Base-by-base conservation (phyloP, 257 asterid genomes). In the Leptodermis oblonga region DNA sequence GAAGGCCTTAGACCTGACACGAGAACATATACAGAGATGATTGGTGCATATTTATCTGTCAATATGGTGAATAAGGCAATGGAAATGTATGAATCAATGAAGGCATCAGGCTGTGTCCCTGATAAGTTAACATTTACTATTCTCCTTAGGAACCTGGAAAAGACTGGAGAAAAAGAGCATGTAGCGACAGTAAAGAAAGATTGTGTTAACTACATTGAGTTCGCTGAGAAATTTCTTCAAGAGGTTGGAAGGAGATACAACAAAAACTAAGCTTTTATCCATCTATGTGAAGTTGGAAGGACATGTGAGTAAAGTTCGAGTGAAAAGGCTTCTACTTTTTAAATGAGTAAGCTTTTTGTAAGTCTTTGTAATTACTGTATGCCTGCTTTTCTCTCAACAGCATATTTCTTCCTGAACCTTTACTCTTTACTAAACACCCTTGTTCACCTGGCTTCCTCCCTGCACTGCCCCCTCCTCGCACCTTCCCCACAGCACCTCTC, bases 1-100 rank as follows among this genome's bases (percentile, higher is more conserved):
- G 92, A 87, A 74, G 90, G 86, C 39, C 72, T 87, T 65, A 76
- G 83, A 65, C 92, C 88, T 3, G 86, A 89, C 78, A 70, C 85
- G 9, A 81, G 90, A 71, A 81, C 92, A 53, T 89, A 81, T 53
- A 82, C 92, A 33, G 96, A 89, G 77, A 77, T 89, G 77, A 89
- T 89, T 34, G 92, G 95, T 70, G 90, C 88, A 1, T 87, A 89
- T 78, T 89, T 89, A 74, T 78, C 61, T 69, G 90, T 72, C 36
- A 86, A 73, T 73, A 79, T 76, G 90, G 76, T 84, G 68, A 73
- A 61, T 26, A 89, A 84, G 59, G 96, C 92, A 59, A 82, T 89
- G 84, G 83, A 79, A 69, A 67, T 80, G 28, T 89, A 87, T 58
- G 85, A 81, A 74, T 62, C 71, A 62, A 83, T 89, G 96, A 89